Evolutionary conservation across 257 asterid species (phyloP).

Genomic region (Solanum tacnaense): DNA sequence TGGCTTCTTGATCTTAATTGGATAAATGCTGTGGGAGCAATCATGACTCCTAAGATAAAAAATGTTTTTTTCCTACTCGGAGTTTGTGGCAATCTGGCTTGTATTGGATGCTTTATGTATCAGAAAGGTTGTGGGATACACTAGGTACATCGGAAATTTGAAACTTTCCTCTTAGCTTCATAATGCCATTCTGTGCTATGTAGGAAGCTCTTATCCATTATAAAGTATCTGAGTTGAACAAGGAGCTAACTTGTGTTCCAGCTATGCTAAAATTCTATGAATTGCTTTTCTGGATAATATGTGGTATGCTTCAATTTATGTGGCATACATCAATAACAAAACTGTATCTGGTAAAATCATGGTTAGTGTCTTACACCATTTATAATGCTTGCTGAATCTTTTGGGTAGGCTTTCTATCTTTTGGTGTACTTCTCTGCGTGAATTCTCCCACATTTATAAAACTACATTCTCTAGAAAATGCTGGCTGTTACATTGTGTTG

Average conservation of each 20-base stretch:
- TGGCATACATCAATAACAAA: not conserved
- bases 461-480: not conserved
- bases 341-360: not conserved
- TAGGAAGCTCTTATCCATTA: not conserved
- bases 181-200: not conserved
- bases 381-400: not conserved
- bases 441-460: not conserved
- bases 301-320: not conserved
- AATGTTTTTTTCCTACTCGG: not conserved
- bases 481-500: not conserved
- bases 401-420: not conserved
- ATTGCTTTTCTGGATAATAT: not conserved
- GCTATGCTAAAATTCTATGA: not conserved
- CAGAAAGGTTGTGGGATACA: not conserved
- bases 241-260: not conserved
- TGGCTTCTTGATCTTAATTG: not conserved
- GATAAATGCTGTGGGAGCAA: not conserved
- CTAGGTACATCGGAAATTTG: not conserved
- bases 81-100: not conserved
- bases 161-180: not conserved
- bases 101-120: not conserved
- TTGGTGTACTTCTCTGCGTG: not conserved
- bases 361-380: not conserved
- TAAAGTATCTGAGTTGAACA: not conserved
- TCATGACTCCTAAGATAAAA: not conserved